Conservation (phyloP, 345 rosid genomes). For the Acer yangbiense region DNA sequence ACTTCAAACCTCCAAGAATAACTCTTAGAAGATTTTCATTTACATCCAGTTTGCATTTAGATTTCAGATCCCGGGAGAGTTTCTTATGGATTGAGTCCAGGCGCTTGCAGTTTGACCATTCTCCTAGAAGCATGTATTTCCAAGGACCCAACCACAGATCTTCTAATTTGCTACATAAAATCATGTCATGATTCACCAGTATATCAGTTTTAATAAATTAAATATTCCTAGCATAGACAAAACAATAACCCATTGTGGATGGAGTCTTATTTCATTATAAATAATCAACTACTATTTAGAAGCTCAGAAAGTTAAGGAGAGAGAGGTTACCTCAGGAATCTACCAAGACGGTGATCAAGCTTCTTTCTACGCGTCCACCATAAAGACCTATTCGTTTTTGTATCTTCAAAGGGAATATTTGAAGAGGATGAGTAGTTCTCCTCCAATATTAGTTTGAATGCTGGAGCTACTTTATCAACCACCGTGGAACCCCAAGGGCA, state of each 20-base stretch:
- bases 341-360: conserved; percentile 71
- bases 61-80: conserved; percentile 57
- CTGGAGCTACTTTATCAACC: conserved; percentile 77
- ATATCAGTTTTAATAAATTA: not conserved
- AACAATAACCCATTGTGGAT: not conserved
- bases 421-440: conserved; percentile 67
- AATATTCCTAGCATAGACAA: not conserved
- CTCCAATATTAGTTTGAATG: conserved; percentile 74
- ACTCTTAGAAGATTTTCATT: conserved; percentile 61
- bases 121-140: conserved; percentile 74
- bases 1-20: conserved; percentile 56
- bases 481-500: conserved; percentile 85
- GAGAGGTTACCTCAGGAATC: conserved; percentile 58
- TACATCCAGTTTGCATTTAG: conserved; percentile 69
- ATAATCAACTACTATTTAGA: not conserved
- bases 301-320: conserved; percentile 7
- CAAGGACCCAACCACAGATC: conserved; percentile 89
- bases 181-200: conserved; percentile 13
- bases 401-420: conserved; percentile 50
- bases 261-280: not conserved
- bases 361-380: conserved; percentile 89
- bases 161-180: conserved; percentile 61
- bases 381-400: conserved; percentile 46
- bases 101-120: conserved; percentile 42
- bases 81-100: conserved; percentile 52